Percentiles rank a stretch among this genome's conserved stretches.
phyloP scores from a whole-genome alignment of 140 eudicot genomes.

The Anethum foeniculum region DNA sequence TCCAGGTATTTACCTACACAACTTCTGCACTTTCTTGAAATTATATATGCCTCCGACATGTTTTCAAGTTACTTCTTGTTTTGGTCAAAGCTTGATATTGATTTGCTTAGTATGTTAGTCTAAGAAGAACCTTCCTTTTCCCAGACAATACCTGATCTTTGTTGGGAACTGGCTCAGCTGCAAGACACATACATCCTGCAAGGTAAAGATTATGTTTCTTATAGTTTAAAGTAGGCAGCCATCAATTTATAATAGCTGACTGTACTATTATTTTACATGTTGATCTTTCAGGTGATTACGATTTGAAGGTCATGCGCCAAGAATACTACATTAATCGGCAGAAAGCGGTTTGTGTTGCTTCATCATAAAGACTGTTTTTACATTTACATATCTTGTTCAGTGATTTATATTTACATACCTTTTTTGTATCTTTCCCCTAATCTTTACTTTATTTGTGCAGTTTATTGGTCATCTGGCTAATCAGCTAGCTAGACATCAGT shows the following conservation, averaged over 20 bases:
- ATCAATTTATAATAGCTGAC: not conserved
- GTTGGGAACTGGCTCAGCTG: conserved; percentile 98
- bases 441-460: conserved; percentile 31
- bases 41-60: not conserved
- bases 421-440: conserved; percentile 5
- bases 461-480: conserved; percentile 77
- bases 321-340: conserved; percentile 88
- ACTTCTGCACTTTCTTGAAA: not conserved
- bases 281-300: conserved; percentile 71
- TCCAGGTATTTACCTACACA: not conserved
- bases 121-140: conserved; percentile 19
- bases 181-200: conserved; percentile 97
- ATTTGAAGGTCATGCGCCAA: conserved; percentile 98
- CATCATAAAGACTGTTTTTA: conserved; percentile 5
- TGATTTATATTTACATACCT: not conserved
- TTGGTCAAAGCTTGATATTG: not conserved
- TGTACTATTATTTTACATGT: conserved; percentile 10
- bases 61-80: not conserved
- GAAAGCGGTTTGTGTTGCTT: conserved; percentile 55
- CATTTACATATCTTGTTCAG: conserved; percentile 3
- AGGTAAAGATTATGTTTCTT: conserved; percentile 36
- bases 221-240: not conserved
- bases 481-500: conserved; percentile 91
- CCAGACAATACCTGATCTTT: conserved; percentile 94
- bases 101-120: not conserved